These are phyloP conservation scores for Sparassis latifolia DNA, from an alignment of 1,284 basidiomycete species.

Conservation along the genomic window DNA sequence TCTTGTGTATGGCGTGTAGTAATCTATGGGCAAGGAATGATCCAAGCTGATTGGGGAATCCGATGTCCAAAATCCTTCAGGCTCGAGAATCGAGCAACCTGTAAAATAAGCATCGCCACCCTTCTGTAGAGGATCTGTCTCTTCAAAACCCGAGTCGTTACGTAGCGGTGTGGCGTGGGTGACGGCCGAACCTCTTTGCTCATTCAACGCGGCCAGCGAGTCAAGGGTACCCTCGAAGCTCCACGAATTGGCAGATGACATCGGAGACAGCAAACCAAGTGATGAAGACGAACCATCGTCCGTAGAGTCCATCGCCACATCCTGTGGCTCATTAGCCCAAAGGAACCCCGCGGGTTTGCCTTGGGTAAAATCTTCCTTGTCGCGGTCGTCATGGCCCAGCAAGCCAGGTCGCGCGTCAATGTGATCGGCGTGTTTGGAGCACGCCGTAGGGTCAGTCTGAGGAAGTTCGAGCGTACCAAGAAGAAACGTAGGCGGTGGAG, in stretches of 20 bases:
- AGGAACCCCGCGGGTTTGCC: too few species aligned
- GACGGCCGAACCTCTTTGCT: background rate
- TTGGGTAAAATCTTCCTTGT: too few species aligned
- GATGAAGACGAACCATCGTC: too few species aligned
- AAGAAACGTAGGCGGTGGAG: conserved; percentile 17
- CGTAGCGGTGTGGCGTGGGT: conserved; percentile 14
- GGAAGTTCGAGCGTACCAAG: conserved; percentile 15
- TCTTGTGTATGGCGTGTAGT: background rate
- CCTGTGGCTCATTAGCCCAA: too few species aligned
- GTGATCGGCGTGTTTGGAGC: background rate
- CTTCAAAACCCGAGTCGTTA: conserved; percentile 20
- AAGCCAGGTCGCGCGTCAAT: background rate
- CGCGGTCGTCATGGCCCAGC: too few species aligned
- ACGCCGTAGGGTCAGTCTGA: background rate
- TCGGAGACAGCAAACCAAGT: background rate
- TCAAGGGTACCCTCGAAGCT: conserved; percentile 10
- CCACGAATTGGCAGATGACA: conserved; percentile 9
- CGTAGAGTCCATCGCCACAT: too few species aligned
- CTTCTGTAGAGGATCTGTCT: conserved; percentile 10
- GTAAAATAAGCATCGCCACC: background rate
- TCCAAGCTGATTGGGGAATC: conserved; percentile 16
- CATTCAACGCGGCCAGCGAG: too few species aligned
- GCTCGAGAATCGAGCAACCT: conserved; percentile 11
- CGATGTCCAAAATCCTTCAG: conserved; percentile 14
- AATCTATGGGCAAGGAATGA: conserved; percentile 2